Evolutionary conservation across 163 green algal species (phyloP), one percentile per base, ranked within the genome.

Genomic region (Prototheca wickerhamii): DNA sequence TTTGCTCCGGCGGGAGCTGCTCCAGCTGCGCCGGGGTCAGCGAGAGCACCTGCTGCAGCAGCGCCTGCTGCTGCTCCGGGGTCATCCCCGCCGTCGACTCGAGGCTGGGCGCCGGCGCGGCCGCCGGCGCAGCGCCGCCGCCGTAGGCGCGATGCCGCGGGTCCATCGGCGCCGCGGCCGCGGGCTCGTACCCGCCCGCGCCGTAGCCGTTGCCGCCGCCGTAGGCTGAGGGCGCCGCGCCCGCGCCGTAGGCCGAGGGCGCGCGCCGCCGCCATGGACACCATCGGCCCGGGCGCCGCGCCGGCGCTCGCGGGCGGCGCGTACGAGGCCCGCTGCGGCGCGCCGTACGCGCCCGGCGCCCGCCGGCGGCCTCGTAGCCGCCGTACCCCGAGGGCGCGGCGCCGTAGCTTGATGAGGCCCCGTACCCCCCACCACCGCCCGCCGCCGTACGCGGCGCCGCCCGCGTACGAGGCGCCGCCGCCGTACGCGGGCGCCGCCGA

Each of bases 21-120:
- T 87, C 83, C 1, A 96, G 82, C 71, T 96, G 89, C 63, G 88
- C 73, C 20, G 79, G 80, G 10, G 86, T 95, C 43, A 96, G 68
- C 18, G 72, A 75, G 79, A 95, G 85, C 35, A 96, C 83, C 64
- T 94, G 87, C 53, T 84, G 62, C 42, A 96, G 61, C 44, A 94
- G 58, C 3, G 63, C 67, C 44, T 74, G 65, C 57, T 78, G 71
- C 61, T 74, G 60, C 34, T 71, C 71, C 18, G 60, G 33, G 1
- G 58, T 71, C 51, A 77, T 61, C 12, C 51, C 64, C 20, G 30
- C 42, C 58, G 55, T 33, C 25, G 51, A 31, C 6, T 20, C 26
- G 31, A 57, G 61, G 26, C 26, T 40, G 28, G 40, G 26, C 40
- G 33, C 21, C n/a, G 60, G 21, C 12, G 26, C 58, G 20, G 18